phyloP scores from a whole-genome alignment of 768 basidiomycete species.

The Suillus sp. region DNA sequence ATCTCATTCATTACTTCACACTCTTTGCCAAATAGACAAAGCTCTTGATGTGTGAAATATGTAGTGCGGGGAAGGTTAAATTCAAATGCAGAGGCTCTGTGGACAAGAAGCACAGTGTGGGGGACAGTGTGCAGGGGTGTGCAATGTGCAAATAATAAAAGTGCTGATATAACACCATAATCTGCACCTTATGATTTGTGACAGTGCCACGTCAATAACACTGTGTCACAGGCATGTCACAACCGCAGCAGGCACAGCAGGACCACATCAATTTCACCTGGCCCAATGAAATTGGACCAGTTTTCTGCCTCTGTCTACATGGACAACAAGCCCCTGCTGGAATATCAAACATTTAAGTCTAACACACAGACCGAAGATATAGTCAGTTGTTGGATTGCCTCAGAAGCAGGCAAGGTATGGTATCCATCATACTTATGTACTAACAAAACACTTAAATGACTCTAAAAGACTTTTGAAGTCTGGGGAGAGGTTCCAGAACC shows the following conservation, averaged over 20 bases:
- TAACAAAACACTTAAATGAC: background rate
- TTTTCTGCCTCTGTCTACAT: background rate
- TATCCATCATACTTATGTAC: background rate
- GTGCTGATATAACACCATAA: no score
- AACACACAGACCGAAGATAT: background rate
- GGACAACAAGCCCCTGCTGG: background rate
- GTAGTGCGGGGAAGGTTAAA: no score
- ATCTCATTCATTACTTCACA: background rate
- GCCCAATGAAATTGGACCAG: background rate
- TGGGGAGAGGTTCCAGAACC: constrained; percentile 16
- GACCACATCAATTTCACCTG: no score
- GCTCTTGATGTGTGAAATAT: no score
- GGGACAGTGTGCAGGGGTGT: no score
- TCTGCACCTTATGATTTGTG: no score
- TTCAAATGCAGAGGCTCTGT: no score
- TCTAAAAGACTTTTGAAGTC: constrained; percentile 15
- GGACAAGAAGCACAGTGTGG: no score
- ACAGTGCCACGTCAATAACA: no score
- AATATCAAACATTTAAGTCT: background rate
- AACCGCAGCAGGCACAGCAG: no score
- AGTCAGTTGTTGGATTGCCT: constrained; percentile 24
- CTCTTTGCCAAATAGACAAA: background rate
- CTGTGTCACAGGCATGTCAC: no score
- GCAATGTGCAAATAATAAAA: no score
- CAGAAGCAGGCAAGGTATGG: constrained; percentile 23